phyloP scores from a whole-genome alignment of 2,329 filamentous ascomycete species.

The Pyrenophora tritici-repentis region DNA sequence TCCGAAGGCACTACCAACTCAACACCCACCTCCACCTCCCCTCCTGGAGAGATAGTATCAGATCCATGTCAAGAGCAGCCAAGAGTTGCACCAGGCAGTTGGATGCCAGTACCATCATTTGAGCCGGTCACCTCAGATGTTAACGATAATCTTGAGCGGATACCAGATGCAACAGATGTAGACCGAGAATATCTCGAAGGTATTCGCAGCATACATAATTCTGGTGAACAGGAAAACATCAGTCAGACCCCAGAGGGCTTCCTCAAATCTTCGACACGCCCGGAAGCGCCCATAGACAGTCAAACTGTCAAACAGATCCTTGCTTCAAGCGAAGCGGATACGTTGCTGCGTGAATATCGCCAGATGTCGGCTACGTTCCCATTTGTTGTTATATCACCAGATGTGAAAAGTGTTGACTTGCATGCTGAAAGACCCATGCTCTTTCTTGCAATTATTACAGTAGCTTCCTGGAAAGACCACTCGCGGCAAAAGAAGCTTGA shows the following conservation, averaged over 20 bases:
- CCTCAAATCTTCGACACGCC: slow-evolving; percentile 22
- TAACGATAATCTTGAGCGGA: slow-evolving; percentile 9
- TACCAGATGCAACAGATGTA: slow-evolving; percentile 17
- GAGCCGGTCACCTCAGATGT: slow-evolving; percentile 13
- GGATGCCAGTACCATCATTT: slow-evolving; percentile 34
- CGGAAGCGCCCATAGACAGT: slow-evolving; percentile 30
- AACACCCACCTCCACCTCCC: background rate
- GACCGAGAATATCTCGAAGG: slow-evolving; percentile 33
- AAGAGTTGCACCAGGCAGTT: slow-evolving; percentile 31
- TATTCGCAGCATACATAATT: slow-evolving; percentile 34
- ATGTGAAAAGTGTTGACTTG: slow-evolving; percentile 23
- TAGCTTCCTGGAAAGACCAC: slow-evolving; percentile 37
- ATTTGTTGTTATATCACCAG: slow-evolving; percentile 33
- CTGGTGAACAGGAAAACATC: slow-evolving; percentile 21
- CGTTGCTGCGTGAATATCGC: slow-evolving; percentile 32
- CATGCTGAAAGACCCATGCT: slow-evolving; percentile 38
- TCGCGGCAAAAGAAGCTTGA: slow-evolving; percentile 35
- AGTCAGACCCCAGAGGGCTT: slow-evolving; percentile 16
- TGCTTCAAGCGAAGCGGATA: slow-evolving; percentile 32
- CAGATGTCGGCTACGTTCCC: slow-evolving; percentile 27
- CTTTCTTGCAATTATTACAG: slow-evolving; percentile 37
- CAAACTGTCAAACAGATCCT: slow-evolving; percentile 27
- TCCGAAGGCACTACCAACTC: background rate
- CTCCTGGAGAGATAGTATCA: background rate
- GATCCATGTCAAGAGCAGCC: slow-evolving; percentile 3